phyloP scores from a whole-genome alignment of 306 rosid species.

The Citrullus mucosospermus region DNA sequence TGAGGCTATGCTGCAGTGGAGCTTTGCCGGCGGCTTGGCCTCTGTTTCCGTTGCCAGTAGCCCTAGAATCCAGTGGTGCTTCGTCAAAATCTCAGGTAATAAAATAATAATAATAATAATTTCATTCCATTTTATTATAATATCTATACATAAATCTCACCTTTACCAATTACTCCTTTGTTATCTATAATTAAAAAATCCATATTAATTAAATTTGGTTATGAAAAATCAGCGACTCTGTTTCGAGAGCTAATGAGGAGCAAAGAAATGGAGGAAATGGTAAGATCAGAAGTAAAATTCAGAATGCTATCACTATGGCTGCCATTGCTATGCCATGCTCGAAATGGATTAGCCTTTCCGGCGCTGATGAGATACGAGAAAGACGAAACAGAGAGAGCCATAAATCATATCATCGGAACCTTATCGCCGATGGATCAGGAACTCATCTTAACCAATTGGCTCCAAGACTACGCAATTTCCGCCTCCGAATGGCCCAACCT shows the following conservation, averaged over 20 bases:
- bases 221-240: constrained; percentile 7
- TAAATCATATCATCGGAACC: background rate
- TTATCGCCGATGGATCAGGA: background rate
- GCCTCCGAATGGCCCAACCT: constrained; percentile 32
- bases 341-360: background rate
- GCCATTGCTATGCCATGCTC: constrained; percentile 1
- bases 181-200: too few relatives aligned
- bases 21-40: constrained; percentile 23
- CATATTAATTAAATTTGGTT: too few relatives aligned
- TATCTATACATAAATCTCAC: too few relatives aligned
- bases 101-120: too few relatives aligned
- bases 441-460: background rate
- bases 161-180: too few relatives aligned
- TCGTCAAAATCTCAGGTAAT: constrained; percentile 26
- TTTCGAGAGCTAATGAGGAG: constrained; percentile 8
- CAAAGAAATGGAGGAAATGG: background rate
- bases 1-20: constrained; percentile 29
- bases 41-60: constrained; percentile 16
- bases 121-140: too few relatives aligned
- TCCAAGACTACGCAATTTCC: constrained; percentile 20
- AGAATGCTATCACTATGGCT: background rate
- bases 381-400: background rate
- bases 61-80: constrained; percentile 19
- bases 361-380: background rate
- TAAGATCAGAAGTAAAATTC: constrained; percentile 21